Base-by-base conservation (phyloP, 371 early-diverging fungal species). In the Mucor circinelloides region DNA sequence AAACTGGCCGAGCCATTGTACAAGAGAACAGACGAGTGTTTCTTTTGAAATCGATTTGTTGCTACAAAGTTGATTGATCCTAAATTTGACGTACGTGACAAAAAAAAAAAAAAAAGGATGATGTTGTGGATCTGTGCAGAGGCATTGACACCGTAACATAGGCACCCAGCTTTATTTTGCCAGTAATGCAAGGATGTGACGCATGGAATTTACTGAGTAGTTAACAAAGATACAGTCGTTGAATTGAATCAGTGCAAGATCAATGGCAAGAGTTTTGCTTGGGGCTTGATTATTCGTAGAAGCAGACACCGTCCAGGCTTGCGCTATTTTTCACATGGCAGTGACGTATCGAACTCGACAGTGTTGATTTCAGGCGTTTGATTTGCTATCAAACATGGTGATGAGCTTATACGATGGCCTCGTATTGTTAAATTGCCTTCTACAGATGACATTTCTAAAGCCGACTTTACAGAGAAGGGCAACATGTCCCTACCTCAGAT, bases 321-420 rank as follows among this genome's bases (percentile, higher is more conserved):
- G 1, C 92, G 99, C 34, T 99, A 92, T 79, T 94, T 96, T 73
- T 89, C 92, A 34, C 91, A 99, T 67, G 99, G 99, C 54, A 87
- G 95, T 21, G 97, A 99, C 80, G 89, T 80, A n/a, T n/a, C n/a
- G n/a, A n/a, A n/a, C n/a, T n/a, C n/a, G n/a, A 27, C 69, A 92
- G 82, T 84, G 5, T 65, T 81, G 50, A 71, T 84, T 21, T 78
- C 84, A 4, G 84, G 74, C 56, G 66, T 75, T 38, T 74, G 79
- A 0, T 84, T 81, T 68, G 78, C 81, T 19, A 34, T 82, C n/a
- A 72, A 75, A 19, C 75, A 84, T 32, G 79, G 82, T 3, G 69
- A 78, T 36, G 66, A 80, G 19, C 81, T 81, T 67, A 82, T 84
- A 8, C 72, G 75, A 31, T 80, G 80, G 80, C 84, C 84, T 52